Conservation (phyloP, 768 basidiomycete genomes). For the Lactarius pseudohatsudake region DNA sequence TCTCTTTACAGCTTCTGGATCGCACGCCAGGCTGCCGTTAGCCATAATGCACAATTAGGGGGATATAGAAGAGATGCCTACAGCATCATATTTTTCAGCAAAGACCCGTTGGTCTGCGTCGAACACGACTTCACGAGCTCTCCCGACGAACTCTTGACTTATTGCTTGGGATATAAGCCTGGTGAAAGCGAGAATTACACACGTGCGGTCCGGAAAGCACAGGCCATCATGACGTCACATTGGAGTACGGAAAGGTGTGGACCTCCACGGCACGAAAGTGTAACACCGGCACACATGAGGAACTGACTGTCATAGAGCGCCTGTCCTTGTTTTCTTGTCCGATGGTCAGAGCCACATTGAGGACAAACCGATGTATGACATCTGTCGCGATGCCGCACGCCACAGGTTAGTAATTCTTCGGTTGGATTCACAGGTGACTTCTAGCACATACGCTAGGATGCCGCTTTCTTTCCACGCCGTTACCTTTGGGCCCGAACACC, state of each 20-base stretch:
- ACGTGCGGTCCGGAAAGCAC: slow-evolving; percentile 40
- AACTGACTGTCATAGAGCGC: not conserved
- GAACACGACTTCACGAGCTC: slow-evolving; percentile 47
- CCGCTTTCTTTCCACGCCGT: slow-evolving; percentile 57
- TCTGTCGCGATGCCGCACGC: too few relatives aligned
- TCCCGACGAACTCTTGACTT: slow-evolving; percentile 45
- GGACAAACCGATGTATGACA: slow-evolving; percentile 41
- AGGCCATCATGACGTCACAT: slow-evolving; percentile 41
- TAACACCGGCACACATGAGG: too few relatives aligned
- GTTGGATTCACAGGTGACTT: not conserved
- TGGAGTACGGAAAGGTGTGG: slow-evolving; percentile 54
- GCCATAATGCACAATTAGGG: slow-evolving; percentile 45
- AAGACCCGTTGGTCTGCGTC: slow-evolving; percentile 31
- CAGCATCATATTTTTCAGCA: slow-evolving; percentile 50
- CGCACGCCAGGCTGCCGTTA: slow-evolving; percentile 45
- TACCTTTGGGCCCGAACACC: slow-evolving; percentile 45
- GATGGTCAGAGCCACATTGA: slow-evolving; percentile 48
- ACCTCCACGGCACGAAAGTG: too few relatives aligned
- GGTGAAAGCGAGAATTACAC: slow-evolving; percentile 45
- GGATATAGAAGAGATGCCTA: slow-evolving; percentile 50
- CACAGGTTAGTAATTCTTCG: too few relatives aligned
- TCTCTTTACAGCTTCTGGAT: slow-evolving; percentile 56
- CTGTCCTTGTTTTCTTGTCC: slow-evolving; percentile 36
- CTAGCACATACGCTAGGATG: slow-evolving; percentile 39
- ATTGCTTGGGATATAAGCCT: slow-evolving; percentile 37